Conservation (phyloP, 306 rosid species). For the Castanea mollissima region DNA sequence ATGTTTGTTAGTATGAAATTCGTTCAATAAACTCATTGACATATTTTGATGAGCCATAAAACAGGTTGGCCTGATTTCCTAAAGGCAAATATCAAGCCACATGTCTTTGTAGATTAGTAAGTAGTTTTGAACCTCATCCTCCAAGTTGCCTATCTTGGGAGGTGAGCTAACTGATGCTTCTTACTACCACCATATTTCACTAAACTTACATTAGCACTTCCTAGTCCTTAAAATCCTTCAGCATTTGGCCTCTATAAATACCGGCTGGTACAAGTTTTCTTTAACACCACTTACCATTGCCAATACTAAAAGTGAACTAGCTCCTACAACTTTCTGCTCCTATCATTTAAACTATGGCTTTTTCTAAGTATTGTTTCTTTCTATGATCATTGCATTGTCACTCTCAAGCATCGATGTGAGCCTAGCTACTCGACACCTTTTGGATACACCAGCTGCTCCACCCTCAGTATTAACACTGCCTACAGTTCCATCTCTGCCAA, state of each 20-base stretch:
- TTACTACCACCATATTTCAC: slow-evolving; percentile 3
- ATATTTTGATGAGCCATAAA: too few species aligned
- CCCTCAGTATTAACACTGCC: slow-evolving; percentile 20
- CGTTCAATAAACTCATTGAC: too few species aligned
- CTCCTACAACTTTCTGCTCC: not conserved
- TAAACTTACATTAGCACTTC: not conserved
- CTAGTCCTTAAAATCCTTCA: not conserved
- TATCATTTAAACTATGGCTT: slow-evolving; percentile 2
- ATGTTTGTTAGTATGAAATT: too few species aligned
- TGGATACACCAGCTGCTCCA: slow-evolving; percentile 25
- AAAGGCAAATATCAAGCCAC: too few species aligned
- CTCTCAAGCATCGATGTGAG: slow-evolving; percentile 26
- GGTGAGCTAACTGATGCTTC: slow-evolving; percentile 13
- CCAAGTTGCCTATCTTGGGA: not conserved
- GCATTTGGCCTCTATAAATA: slow-evolving; percentile 8
- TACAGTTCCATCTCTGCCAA: not conserved
- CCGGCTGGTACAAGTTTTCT: not conserved
- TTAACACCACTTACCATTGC: not conserved
- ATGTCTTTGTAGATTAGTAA: too few species aligned
- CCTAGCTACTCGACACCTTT: slow-evolving; percentile 23
- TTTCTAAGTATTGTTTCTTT: slow-evolving; percentile 6
- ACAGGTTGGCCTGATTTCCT: too few species aligned
- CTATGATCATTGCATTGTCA: slow-evolving; percentile 2
- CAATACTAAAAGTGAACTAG: not conserved
- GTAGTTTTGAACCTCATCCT: too few species aligned